Percentiles rank a stretch among this genome's conserved stretches.
Evolutionary conservation across 129 eudicot species (phyloP).

Genomic region (Heracleum sosnowskyi): DNA sequence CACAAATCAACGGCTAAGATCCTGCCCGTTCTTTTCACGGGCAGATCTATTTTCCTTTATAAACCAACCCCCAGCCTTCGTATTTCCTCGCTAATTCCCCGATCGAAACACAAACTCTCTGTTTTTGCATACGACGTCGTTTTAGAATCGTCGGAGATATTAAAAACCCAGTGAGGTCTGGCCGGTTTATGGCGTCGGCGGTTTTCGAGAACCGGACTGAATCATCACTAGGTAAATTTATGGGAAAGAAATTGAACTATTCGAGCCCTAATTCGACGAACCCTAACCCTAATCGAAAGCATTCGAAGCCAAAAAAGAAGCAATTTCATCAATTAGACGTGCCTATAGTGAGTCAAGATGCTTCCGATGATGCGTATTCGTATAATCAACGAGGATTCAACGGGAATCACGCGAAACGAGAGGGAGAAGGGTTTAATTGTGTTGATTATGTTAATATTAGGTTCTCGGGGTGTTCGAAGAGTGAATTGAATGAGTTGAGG

Average conservation of each 20-base stretch:
- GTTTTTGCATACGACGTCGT: background rate
- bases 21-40: constrained; percentile 2
- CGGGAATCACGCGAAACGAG: background rate
- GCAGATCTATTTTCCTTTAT: constrained; percentile 13
- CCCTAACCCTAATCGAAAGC: constrained; percentile 45
- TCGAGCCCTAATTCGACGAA: constrained; percentile 29
- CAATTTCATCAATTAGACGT: constrained; percentile 30
- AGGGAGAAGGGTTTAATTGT: constrained; percentile 26
- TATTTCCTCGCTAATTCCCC: constrained; percentile 5
- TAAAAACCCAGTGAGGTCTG: constrained; percentile 20
- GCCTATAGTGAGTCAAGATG: constrained; percentile 35
- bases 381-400: constrained; percentile 36
- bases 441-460: constrained; percentile 42
- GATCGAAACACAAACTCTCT: background rate
- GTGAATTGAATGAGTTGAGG: constrained; percentile 53
- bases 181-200: constrained; percentile 64
- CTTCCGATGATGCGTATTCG: constrained; percentile 76
- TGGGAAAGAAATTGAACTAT: constrained; percentile 62
- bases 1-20: background rate
- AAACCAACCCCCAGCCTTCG: background rate
- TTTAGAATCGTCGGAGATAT: constrained; percentile 8
- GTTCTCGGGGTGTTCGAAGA: constrained; percentile 39
- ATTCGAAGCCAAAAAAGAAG: constrained; percentile 51
- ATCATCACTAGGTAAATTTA: constrained; percentile 34
- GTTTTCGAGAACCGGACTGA: constrained; percentile 71